A percentile compares a stretch with the other conserved stretches of the same genome.
These are phyloP conservation scores for Fusarium tjaetaba DNA, from an alignment of 2,329 filamentous ascomycete genomes.

Conservation along the genomic window DNA sequence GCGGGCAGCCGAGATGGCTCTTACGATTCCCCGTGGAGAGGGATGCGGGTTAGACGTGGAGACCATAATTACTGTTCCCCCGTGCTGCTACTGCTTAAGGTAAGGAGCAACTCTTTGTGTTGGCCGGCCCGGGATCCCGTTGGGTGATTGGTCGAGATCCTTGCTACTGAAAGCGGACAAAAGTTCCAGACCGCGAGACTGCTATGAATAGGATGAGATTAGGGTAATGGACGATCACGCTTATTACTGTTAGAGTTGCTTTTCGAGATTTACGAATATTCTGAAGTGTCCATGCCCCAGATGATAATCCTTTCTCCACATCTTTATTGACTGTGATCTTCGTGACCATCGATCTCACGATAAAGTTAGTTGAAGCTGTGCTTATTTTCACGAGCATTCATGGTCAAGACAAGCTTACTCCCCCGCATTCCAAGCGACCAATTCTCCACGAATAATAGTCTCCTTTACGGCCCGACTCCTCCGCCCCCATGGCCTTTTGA, in stretches of 20 bases:
- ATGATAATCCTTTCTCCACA: not conserved
- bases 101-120: not conserved
- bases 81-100: not conserved
- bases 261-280: not conserved
- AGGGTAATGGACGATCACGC: not conserved
- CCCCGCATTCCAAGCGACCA: slow-evolving; percentile 26
- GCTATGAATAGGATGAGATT: not conserved
- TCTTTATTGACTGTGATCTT: not conserved
- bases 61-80: slow-evolving; percentile 1
- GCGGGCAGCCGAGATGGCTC: slow-evolving; percentile 17
- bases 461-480: slow-evolving; percentile 27
- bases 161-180: not conserved
- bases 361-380: not conserved
- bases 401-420: slow-evolving; percentile 14
- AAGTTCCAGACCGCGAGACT: not conserved
- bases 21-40: not conserved
- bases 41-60: slow-evolving; percentile 9
- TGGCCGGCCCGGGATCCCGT: slow-evolving; percentile 30
- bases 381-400: not conserved
- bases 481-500: slow-evolving; percentile 3
- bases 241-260: not conserved
- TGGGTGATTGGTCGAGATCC: slow-evolving; percentile 15
- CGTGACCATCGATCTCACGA: not conserved
- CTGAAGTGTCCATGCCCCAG: not conserved
- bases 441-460: slow-evolving; percentile 33